Base-by-base conservation (phyloP, 345 rosid species). In the Garcia nutans region DNA sequence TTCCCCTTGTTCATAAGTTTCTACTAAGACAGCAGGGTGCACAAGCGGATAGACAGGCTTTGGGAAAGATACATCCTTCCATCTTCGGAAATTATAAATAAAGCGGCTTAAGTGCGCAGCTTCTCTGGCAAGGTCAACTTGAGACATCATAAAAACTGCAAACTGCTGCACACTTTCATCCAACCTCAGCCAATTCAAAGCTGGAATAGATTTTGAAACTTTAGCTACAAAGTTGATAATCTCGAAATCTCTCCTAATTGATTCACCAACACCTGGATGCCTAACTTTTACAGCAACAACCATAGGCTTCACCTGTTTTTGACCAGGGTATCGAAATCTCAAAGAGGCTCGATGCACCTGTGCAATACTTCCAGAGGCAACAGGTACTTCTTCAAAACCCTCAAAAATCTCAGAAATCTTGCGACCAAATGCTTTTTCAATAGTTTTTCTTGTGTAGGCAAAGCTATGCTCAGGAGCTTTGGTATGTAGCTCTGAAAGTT, bases 361-460 rank as follows among this genome's bases (percentile, higher is more conserved):
- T 79, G 99, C 99, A 79, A 96, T 93, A 84, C 99, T 96, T 76
- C 99, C 97, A 79, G 99, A 96, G 42, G 99, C 99, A 24, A 96
- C 93, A 23, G 98, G 99, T 24, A 72, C 68, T 84, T 93, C 98
- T 77, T 96, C 99, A 83, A 96, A 96, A 60, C 58, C 77, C 80
- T 96, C 95, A 62, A 96, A 96, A 65, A 96, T 89, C 68, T 96
- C 96, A 76, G 91, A 78, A 71, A 96, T 91, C 78, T 85, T 89
- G 26, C 97, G 97, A 55, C 97, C 99, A 79, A 93, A 96, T 55
- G 99, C 95, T 76, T 55, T 91, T 82, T 96, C 99, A 58, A 93
- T 89, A 16, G 88, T 85, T 79, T 80, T 91, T 74, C 77, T 93
- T 0, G 99, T 89, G 90, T 90, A 92, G 6, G 90, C 85, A 84